Percentiles rank a stretch among this genome's conserved stretches.
phyloP scores from a whole-genome alignment of 768 basidiomycete genomes.

The Favolaschia claudopus region DNA sequence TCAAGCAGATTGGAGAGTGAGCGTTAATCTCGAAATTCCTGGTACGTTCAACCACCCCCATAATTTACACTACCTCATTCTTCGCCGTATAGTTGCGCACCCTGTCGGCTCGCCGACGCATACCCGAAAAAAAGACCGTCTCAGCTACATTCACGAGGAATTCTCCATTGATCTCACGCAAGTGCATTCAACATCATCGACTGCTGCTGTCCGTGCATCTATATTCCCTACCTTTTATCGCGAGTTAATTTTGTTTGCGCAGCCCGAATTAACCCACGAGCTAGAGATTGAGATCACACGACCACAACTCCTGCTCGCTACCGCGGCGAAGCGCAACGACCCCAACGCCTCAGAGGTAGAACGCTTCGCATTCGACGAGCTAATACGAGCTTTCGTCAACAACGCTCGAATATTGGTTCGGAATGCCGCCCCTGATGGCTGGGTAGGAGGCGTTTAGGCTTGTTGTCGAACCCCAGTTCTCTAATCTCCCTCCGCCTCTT shows the following conservation, averaged over 20 bases:
- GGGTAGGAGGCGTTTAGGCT: slow-evolving; percentile 1
- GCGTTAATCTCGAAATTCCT: slow-evolving; percentile 90
- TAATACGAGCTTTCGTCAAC: slow-evolving; percentile 92
- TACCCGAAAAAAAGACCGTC: slow-evolving; percentile 84
- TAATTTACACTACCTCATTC: background rate
- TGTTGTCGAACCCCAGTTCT: too few species aligned
- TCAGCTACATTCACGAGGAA: slow-evolving; percentile 94
- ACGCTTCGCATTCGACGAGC: slow-evolving; percentile 84
- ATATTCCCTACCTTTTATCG: slow-evolving; percentile 3
- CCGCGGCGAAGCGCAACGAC: slow-evolving; percentile 74
- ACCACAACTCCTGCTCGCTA: slow-evolving; percentile 71
- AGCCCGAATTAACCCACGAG: slow-evolving; percentile 80
- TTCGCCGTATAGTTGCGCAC: slow-evolving; percentile 57
- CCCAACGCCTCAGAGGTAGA: slow-evolving; percentile 66
- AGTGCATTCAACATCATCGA: slow-evolving; percentile 65
- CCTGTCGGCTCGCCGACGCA: slow-evolving; percentile 69
- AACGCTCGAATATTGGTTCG: slow-evolving; percentile 89
- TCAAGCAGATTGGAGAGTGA: slow-evolving; percentile 90
- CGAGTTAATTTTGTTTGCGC: slow-evolving; percentile 7
- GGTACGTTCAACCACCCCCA: slow-evolving; percentile 54
- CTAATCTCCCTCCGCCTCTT: too few species aligned
- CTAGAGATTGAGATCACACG: slow-evolving; percentile 89
- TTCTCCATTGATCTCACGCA: slow-evolving; percentile 94
- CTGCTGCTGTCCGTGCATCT: slow-evolving; percentile 54
- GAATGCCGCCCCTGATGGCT: slow-evolving; percentile 53